These are phyloP conservation scores for Delonix regia DNA, from an alignment of 306 rosid species.

Conservation along the genomic window DNA sequence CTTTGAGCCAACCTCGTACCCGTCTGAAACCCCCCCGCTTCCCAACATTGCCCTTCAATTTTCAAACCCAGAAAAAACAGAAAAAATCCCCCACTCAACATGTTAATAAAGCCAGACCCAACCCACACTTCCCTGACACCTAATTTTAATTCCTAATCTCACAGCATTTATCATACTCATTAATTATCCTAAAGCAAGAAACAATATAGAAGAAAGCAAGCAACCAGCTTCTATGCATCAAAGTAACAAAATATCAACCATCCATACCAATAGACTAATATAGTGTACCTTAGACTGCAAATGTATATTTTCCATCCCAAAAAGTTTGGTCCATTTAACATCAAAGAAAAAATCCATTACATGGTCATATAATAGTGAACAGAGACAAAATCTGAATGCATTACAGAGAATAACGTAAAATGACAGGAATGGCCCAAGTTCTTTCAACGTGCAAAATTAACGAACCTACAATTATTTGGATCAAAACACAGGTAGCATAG, in stretches of 20 bases:
- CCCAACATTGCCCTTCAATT: conserved; percentile 92
- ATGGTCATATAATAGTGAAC: neutral
- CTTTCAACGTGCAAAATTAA: neutral
- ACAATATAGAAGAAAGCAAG: neutral
- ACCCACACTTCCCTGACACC: conserved; percentile 66
- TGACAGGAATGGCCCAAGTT: neutral
- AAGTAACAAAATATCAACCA: neutral
- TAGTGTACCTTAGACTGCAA: neutral
- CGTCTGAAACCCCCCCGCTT: conserved; percentile 89
- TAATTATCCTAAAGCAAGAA: neutral
- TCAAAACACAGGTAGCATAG: too few species aligned
- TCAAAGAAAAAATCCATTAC: neutral
- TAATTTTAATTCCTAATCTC: conserved; percentile 38
- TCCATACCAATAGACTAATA: neutral
- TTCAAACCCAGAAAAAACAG: conserved; percentile 55
- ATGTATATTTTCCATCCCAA: neutral
- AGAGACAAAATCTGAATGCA: neutral
- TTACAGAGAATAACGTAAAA: neutral
- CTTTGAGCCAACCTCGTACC: conserved; percentile 95
- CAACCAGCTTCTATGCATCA: neutral
- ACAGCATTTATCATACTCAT: conserved; percentile 17
- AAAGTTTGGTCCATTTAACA: neutral
- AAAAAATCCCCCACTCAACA: conserved; percentile 76
- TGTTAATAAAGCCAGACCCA: conserved; percentile 80
- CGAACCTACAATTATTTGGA: neutral